These are phyloP conservation scores for Hypoxylon sp. DNA, from an alignment of 2,329 filamentous ascomycete species.

Conservation along the genomic window DNA sequence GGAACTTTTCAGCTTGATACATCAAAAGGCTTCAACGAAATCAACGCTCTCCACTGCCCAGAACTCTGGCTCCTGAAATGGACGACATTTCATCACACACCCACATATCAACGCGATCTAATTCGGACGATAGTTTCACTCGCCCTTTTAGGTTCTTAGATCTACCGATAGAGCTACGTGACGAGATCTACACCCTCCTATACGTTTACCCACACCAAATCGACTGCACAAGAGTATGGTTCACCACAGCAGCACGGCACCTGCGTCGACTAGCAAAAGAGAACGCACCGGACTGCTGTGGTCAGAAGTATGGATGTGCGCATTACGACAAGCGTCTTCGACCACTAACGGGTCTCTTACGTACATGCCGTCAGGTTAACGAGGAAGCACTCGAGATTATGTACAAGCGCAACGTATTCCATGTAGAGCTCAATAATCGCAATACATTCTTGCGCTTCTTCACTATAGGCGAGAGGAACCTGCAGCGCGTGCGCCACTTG, in stretches of 20 bases:
- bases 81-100: neutral
- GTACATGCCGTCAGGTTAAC: constrained; percentile 4
- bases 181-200: constrained; percentile 16
- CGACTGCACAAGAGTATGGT: constrained; percentile 4
- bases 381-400: constrained; percentile 19
- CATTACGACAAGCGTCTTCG: constrained; percentile 20
- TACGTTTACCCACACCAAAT: neutral
- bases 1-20: neutral
- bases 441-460: constrained; percentile 16
- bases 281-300: constrained; percentile 11
- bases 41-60: no score
- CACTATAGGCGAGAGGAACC: constrained; percentile 15
- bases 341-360: constrained; percentile 3
- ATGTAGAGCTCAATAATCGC: constrained; percentile 12
- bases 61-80: neutral
- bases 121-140: neutral
- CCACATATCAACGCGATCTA: neutral
- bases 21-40: neutral
- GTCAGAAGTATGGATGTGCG: constrained; percentile 5
- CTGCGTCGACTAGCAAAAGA: constrained; percentile 4
- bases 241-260: constrained; percentile 3
- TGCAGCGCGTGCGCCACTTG: constrained; percentile 12
- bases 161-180: constrained; percentile 18
- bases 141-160: constrained; percentile 12
- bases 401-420: constrained; percentile 22